Evolutionary conservation across 352 stramenopile genomes (phyloP).

Genomic region (Thalassiosira livingstoniorum): DNA sequence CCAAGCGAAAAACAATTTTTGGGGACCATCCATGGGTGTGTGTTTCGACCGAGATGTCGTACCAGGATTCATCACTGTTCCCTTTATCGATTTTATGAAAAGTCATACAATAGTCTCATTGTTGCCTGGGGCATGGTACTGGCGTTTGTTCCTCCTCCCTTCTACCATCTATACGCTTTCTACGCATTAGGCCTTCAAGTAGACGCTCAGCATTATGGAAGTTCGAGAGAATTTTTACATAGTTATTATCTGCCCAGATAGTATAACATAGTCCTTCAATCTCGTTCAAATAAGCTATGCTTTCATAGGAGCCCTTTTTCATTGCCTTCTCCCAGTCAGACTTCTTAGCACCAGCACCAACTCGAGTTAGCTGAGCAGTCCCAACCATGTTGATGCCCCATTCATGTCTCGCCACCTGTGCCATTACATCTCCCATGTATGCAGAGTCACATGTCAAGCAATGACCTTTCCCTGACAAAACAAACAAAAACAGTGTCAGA

Average conservation of each 20-base stretch:
- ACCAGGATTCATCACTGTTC: slow-evolving; percentile 25
- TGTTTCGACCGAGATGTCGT: slow-evolving; percentile 17
- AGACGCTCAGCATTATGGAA: slow-evolving; percentile 26
- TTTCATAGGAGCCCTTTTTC: too few relatives aligned
- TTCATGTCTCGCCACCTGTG: neutral
- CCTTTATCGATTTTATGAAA: slow-evolving; percentile 42
- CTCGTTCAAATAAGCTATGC: too few relatives aligned
- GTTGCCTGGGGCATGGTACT: slow-evolving; percentile 15
- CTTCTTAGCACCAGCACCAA: too few relatives aligned
- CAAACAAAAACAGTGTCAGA: too few relatives aligned
- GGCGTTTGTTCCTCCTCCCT: slow-evolving; percentile 20
- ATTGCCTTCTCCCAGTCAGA: too few relatives aligned
- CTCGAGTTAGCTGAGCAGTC: neutral
- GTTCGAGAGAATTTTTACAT: slow-evolving; percentile 34
- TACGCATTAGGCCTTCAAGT: neutral
- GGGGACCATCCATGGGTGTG: slow-evolving; percentile 16
- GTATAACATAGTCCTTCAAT: slow-evolving; percentile 11
- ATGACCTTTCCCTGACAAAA: too few relatives aligned
- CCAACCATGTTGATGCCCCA: neutral
- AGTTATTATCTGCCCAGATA: slow-evolving; percentile 41
- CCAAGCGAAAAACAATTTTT: slow-evolving; percentile 22
- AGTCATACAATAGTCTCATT: slow-evolving; percentile 23
- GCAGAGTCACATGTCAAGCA: neutral
- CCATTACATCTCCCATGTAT: neutral
- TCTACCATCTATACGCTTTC: slow-evolving; percentile 8